Evolutionary conservation across 177 flowering plant genomes (phyloP).

Genomic region (Vitis hybrid): DNA sequence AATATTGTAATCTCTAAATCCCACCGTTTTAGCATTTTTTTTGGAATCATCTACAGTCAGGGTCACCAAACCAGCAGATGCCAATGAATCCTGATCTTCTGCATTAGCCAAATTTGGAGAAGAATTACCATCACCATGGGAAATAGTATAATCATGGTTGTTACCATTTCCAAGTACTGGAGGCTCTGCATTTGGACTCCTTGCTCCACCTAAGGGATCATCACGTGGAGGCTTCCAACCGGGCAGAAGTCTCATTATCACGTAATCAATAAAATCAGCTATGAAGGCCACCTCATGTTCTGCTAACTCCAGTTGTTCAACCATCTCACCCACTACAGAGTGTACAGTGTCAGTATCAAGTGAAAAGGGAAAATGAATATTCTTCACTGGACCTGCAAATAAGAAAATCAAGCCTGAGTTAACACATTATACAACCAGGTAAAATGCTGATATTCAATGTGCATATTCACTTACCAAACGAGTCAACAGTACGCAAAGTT

Average conservation of each 20-base stretch:
- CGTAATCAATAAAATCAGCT: constrained; percentile 39
- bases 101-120: constrained; percentile 21
- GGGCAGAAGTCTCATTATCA: constrained; percentile 37
- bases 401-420: neutral
- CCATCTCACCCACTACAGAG: constrained; percentile 48
- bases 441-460: neutral
- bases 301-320: constrained; percentile 42
- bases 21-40: constrained; percentile 16
- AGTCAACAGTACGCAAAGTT: constrained; percentile 39
- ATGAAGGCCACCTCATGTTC: constrained; percentile 43
- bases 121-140: constrained; percentile 4
- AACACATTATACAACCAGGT: neutral
- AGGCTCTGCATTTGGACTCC: constrained; percentile 14
- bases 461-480: constrained; percentile 22
- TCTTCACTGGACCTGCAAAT: constrained; percentile 37
- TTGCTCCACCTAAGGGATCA: constrained; percentile 18
- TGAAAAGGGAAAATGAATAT: constrained; percentile 41
- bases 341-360: constrained; percentile 45
- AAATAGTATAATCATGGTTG: constrained; percentile 1
- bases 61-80: constrained; percentile 27
- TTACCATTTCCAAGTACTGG: constrained; percentile 5
- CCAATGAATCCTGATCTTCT: constrained; percentile 26
- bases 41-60: constrained; percentile 17
- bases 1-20: constrained; percentile 12
- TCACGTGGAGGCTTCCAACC: constrained; percentile 33